phyloP scores from a whole-genome alignment of 1,284 basidiomycete species.

The Thelephora terrestris region DNA sequence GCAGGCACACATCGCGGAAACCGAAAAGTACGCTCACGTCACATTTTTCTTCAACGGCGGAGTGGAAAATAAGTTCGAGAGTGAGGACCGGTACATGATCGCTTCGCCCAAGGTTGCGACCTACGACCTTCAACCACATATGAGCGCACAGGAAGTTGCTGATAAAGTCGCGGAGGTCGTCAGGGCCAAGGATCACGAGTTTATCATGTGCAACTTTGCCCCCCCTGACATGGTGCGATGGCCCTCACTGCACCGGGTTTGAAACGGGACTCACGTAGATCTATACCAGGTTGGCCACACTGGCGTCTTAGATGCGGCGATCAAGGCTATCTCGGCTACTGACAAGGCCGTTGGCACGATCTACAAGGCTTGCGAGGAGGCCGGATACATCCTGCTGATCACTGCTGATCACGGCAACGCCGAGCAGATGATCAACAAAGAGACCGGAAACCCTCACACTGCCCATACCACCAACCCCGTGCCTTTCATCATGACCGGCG shows the following conservation, averaged over 20 bases:
- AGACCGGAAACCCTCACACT: slow-evolving; percentile 78
- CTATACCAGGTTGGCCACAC: slow-evolving; percentile 70
- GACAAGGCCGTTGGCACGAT: slow-evolving; percentile 81
- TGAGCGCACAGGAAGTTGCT: slow-evolving; percentile 80
- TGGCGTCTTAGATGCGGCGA: slow-evolving; percentile 80
- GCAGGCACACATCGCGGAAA: slow-evolving; percentile 88
- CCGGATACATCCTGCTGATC: slow-evolving; percentile 77
- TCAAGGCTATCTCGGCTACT: slow-evolving; percentile 73
- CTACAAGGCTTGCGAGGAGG: slow-evolving; percentile 74
- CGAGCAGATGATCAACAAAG: slow-evolving; percentile 81
- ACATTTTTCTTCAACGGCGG: slow-evolving; percentile 97
- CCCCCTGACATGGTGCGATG: slow-evolving; percentile 81
- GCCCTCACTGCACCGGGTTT: neutral
- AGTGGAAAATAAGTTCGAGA: slow-evolving; percentile 79
- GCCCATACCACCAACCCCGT: slow-evolving; percentile 81
- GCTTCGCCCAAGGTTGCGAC: slow-evolving; percentile 84
- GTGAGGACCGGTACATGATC: slow-evolving; percentile 82
- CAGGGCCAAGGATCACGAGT: slow-evolving; percentile 58
- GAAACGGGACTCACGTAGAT: neutral
- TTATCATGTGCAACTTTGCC: slow-evolving; percentile 94
- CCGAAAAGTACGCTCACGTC: slow-evolving; percentile 92
- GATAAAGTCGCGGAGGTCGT: slow-evolving; percentile 86
- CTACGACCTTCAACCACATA: slow-evolving; percentile 81
- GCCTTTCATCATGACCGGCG: slow-evolving; percentile 70
- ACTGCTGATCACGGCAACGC: slow-evolving; percentile 93